Base-by-base conservation (phyloP, 495 filamentous ascomycete genomes). In the Aspergillus incahuasiensis region DNA sequence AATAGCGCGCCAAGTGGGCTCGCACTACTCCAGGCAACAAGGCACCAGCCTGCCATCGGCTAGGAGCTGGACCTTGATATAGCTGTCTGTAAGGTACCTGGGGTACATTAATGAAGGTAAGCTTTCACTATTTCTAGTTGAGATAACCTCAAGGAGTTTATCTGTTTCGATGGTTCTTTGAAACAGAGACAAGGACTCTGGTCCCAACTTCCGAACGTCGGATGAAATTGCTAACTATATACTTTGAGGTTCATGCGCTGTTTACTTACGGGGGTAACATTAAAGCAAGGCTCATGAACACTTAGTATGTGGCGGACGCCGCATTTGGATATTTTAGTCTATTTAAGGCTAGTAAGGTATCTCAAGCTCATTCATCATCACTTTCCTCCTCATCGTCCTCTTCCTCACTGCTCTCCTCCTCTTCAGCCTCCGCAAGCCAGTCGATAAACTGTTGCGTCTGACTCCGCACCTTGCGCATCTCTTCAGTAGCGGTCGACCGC, bases 391-490 rank as follows among this genome's bases (percentile, higher is more conserved):
- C 89, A 13, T 82, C 80, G 6, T 81, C 80, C 3, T 84, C 83
- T 6, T 89, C 89, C 9, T 88, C 88, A n/a, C 84, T 83, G 39
- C 82, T 83, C 20, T 86, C 85, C 63, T 92, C 90, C 61, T 89
- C 87, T 62, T 89, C 87, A 0, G 89, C 90, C 61, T 90, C 85
- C 45, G 84, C 86, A 54, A 97, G 68, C 84, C 86, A 95, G 56
- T 95, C 89, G 28, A 97, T 84, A 70, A 98, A 85, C 46, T 85
- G 83, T 65, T 84, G 73, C 47, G 87, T 86, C 69, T 88, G 85
- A 30, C 74, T 82, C 62, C 87, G 85, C 21, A 97, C 83, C 54
- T 68, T 81, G 39, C 71, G 64, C 84, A 96, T 84, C 50, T 81
- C 79, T 28, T 87, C 86, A 7, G 71, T 82, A 52, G 75, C 79